A percentile compares a stretch with the other conserved stretches of the same genome.
These are phyloP conservation scores for Phaeophleospora eucalypticola DNA, from an alignment of 2,329 filamentous ascomycete species.

Conservation along the genomic window DNA sequence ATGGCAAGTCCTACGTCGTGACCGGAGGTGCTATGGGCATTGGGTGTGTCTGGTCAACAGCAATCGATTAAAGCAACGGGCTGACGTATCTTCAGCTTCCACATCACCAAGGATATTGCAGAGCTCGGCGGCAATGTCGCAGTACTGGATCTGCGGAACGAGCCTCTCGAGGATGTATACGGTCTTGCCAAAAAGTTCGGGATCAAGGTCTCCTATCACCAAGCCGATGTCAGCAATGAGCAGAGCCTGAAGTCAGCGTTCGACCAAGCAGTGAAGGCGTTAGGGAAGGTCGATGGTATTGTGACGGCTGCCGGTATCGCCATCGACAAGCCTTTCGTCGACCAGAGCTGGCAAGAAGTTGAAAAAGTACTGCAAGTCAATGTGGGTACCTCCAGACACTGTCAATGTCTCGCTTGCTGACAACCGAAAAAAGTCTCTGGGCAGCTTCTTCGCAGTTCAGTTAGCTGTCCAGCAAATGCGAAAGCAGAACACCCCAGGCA, in stretches of 20 bases:
- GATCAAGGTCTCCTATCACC: slow-evolving; percentile 48
- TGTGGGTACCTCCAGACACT: slow-evolving; percentile 15
- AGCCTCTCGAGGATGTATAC: slow-evolving; percentile 25
- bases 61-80: too few relatives aligned
- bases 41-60: too few relatives aligned
- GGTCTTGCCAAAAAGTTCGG: slow-evolving; percentile 52
- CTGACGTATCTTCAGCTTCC: too few relatives aligned
- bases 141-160: slow-evolving; percentile 54
- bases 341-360: slow-evolving; percentile 29
- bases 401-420: slow-evolving; percentile 3
- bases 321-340: slow-evolving; percentile 28
- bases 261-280: slow-evolving; percentile 20
- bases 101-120: slow-evolving; percentile 27
- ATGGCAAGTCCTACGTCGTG: slow-evolving; percentile 25
- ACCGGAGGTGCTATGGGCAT: slow-evolving; percentile 29
- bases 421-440: slow-evolving; percentile 20
- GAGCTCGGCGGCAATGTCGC: slow-evolving; percentile 49
- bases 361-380: slow-evolving; percentile 37
- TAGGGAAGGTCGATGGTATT: slow-evolving; percentile 26
- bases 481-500: slow-evolving; percentile 32
- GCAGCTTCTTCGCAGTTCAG: slow-evolving; percentile 35
- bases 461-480: slow-evolving; percentile 34
- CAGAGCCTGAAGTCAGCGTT: slow-evolving; percentile 23
- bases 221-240: slow-evolving; percentile 39
- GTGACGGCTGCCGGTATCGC: slow-evolving; percentile 31